Evolutionary conservation across 805 yeast genomes (phyloP), one percentile per base, ranked within the genome.

Genomic region (Metschnikowia henanensis): DNA sequence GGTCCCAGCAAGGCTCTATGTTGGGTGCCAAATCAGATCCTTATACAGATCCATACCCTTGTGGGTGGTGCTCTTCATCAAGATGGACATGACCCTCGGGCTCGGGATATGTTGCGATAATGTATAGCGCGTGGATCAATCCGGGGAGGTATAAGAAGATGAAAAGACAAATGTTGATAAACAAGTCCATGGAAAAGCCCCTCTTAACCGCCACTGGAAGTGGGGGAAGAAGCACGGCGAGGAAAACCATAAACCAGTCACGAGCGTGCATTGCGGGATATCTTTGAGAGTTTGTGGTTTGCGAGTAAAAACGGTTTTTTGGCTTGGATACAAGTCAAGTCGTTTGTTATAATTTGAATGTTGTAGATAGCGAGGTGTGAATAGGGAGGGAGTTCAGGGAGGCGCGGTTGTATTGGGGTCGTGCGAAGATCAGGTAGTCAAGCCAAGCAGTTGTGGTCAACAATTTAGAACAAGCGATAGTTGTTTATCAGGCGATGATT

Each of bases 121-220:
- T 83, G 62, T 86, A 87, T 79, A 87, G 83, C 31, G 84, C 69
- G 57, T 87, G 95, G 47, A 87, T 62, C 29, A 87, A 73, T 9
- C 94, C 95, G 0, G 95, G 95, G 42, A 87, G 58, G 59, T 74
- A 82, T 1, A 95, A 94, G 34, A 87, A 70, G 44, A 79, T 57
- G 62, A 89, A 84, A 23, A 87, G 73, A 6, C 84, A 80, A 36
- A 87, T 70, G 63, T 87, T 87, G 57, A 88, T 83, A 43, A 81
- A 61, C 52, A 68, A 70, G 58, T 87, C 95, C 6, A 82, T 79
- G 1, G 91, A 81, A 30, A 35, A 36, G 3, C 95, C 95, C 42
- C 84, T 72, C 59, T 85, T 84, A 50, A 86, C 66, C 56, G 80
- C 73, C 16, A 87, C 95, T 1, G 95, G 89, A 41, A 87, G 60